phyloP scores from a whole-genome alignment of 1,284 basidiomycete species.

The Sanghuangporus sanghuang region DNA sequence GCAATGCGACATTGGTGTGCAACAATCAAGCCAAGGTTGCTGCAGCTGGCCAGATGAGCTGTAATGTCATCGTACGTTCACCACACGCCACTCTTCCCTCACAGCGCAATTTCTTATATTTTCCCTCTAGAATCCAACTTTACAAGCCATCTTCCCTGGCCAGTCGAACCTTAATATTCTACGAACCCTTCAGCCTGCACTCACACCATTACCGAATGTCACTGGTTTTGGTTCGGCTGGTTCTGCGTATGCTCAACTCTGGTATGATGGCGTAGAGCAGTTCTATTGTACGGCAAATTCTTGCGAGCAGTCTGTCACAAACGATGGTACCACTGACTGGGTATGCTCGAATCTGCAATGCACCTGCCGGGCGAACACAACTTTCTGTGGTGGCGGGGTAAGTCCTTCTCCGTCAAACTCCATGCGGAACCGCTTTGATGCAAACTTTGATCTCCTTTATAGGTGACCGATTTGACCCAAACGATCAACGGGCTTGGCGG shows the following conservation, averaged over 20 bases:
- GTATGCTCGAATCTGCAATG: conserved; percentile 69
- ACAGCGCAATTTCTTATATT: neutral
- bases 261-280: conserved; percentile 80
- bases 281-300: conserved; percentile 74
- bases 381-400: conserved; percentile 63
- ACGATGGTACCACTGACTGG: conserved; percentile 47
- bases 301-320: conserved; percentile 53
- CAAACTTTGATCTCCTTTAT: neutral
- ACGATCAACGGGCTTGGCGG: conserved; percentile 59
- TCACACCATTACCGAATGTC: conserved; percentile 61
- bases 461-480: conserved; percentile 43
- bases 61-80: conserved; percentile 60
- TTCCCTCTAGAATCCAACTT: conserved; percentile 61
- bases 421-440: neutral
- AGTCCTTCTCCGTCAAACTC: neutral
- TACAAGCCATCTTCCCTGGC: conserved; percentile 69
- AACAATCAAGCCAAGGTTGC: conserved; percentile 56
- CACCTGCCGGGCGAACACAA: conserved; percentile 60
- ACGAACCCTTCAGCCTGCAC: conserved; percentile 62
- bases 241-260: conserved; percentile 67
- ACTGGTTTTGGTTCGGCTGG: conserved; percentile 56
- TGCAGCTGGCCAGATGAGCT: conserved; percentile 69
- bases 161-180: conserved; percentile 69
- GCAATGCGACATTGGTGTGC: conserved; percentile 60
- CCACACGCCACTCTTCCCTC: conserved; percentile 18